phyloP scores from a whole-genome alignment of 2,329 filamentous ascomycete species.

The Sphaerulina populicola region DNA sequence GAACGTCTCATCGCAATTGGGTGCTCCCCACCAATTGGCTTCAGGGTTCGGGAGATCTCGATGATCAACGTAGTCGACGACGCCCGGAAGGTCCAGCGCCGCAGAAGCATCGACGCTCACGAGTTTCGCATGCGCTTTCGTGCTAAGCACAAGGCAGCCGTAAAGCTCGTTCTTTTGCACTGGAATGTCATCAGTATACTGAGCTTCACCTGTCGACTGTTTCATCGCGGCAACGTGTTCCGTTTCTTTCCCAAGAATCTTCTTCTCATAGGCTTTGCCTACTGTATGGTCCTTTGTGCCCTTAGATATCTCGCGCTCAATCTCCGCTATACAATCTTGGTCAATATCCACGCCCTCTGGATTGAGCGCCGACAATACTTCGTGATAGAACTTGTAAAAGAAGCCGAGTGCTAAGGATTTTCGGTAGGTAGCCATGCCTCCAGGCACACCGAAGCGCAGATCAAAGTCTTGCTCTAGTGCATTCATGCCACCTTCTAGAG shows the following conservation, averaged over 20 bases:
- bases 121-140: conserved; percentile 80
- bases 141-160: conserved; percentile 78
- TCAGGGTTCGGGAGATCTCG: conserved; percentile 67
- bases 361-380: conserved; percentile 58
- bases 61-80: conserved; percentile 75
- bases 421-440: conserved; percentile 94
- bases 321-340: conserved; percentile 67
- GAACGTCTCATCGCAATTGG: conserved; percentile 75
- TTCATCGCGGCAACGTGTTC: conserved; percentile 86
- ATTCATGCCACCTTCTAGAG: conserved; percentile 81
- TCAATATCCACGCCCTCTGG: conserved; percentile 51
- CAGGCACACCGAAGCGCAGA: conserved; percentile 79
- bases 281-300: conserved; percentile 71
- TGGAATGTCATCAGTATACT: conserved; percentile 94
- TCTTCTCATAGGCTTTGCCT: conserved; percentile 69
- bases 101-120: conserved; percentile 64
- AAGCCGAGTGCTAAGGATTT: conserved; percentile 85
- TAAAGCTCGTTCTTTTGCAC: conserved; percentile 79
- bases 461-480: conserved; percentile 85
- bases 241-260: conserved; percentile 74
- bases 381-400: conserved; percentile 96
- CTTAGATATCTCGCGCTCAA: conserved; percentile 73
- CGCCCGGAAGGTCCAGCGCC: conserved; percentile 76
- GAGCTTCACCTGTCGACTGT: conserved; percentile 86
- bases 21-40: conserved; percentile 87